Percentiles rank a stretch among this genome's conserved stretches.
These are phyloP conservation scores for Yamadazyma insecticola DNA, from an alignment of 805 yeast species.

Conservation along the genomic window DNA sequence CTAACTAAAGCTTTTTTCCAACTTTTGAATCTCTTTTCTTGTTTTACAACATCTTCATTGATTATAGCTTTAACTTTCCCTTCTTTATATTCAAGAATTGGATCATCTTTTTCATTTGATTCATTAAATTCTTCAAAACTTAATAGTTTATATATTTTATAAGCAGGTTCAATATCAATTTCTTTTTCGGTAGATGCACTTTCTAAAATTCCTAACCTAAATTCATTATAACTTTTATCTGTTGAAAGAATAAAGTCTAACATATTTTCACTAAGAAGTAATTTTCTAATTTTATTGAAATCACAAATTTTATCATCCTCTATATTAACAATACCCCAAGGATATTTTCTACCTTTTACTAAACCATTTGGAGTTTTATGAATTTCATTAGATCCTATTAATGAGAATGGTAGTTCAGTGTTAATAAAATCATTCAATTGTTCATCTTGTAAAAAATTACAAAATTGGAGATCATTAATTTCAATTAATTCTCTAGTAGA, in stretches of 20 bases:
- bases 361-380: constrained; percentile 26
- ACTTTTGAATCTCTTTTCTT: constrained; percentile 55
- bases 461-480: constrained; percentile 22
- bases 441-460: constrained; percentile 28
- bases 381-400: constrained; percentile 60
- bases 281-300: constrained; percentile 56
- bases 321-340: constrained; percentile 85
- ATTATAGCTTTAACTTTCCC: constrained; percentile 39
- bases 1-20: constrained; percentile 56
- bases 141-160: constrained; percentile 29
- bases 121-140: neutral
- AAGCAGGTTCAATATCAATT: constrained; percentile 7
- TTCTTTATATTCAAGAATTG: constrained; percentile 42
- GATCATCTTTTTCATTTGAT: constrained; percentile 34
- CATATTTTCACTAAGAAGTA: constrained; percentile 67
- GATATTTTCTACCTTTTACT: constrained; percentile 72
- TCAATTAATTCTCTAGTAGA: constrained; percentile 19
- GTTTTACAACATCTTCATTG: constrained; percentile 28
- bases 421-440: constrained; percentile 27
- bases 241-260: constrained; percentile 74
- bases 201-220: constrained; percentile 16
- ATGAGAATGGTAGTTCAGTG: constrained; percentile 58
- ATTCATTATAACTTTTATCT: constrained; percentile 71
- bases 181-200: neutral
- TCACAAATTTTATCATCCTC: constrained; percentile 79